Percentiles rank a stretch among this genome's conserved stretches.
These are phyloP conservation scores for Paxillus rubicundulus DNA, from an alignment of 768 basidiomycete genomes.

Conservation along the genomic window DNA sequence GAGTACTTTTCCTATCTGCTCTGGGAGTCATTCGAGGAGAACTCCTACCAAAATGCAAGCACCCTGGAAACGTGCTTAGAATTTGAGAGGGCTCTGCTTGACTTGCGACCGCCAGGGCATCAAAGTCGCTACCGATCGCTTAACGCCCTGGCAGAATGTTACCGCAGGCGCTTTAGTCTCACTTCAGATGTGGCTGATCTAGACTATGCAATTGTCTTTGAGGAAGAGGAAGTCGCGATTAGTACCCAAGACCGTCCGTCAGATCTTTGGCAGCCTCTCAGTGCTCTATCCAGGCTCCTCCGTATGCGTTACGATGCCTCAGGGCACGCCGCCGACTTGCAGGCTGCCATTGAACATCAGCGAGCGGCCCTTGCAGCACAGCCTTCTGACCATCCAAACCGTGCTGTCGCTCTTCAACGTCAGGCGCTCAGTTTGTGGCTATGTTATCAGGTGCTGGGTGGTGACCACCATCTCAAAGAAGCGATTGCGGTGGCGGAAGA, in stretches of 20 bases:
- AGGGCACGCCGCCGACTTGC: neutral
- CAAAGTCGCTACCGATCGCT: neutral
- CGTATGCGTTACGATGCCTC: neutral
- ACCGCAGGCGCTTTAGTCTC: neutral
- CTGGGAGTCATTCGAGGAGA: neutral
- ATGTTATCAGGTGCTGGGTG: neutral
- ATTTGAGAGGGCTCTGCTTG: neutral
- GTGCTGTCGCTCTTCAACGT: neutral
- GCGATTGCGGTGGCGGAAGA: neutral
- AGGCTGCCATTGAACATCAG: neutral
- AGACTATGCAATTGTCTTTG: neutral
- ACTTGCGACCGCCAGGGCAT: neutral
- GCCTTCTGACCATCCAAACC: neutral
- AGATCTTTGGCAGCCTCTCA: neutral
- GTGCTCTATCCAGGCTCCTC: neutral
- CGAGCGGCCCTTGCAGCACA: neutral
- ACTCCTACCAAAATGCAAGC: neutral
- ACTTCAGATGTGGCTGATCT: neutral
- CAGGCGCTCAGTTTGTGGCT: neutral
- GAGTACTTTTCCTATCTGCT: neutral
- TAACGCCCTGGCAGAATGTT: neutral
- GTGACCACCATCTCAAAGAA: neutral
- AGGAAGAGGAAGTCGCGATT: neutral
- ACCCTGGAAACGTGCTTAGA: neutral
- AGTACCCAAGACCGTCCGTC: neutral